Conservation (phyloP, 2,329 filamentous ascomycete species). For the Monosporascus sp. region DNA sequence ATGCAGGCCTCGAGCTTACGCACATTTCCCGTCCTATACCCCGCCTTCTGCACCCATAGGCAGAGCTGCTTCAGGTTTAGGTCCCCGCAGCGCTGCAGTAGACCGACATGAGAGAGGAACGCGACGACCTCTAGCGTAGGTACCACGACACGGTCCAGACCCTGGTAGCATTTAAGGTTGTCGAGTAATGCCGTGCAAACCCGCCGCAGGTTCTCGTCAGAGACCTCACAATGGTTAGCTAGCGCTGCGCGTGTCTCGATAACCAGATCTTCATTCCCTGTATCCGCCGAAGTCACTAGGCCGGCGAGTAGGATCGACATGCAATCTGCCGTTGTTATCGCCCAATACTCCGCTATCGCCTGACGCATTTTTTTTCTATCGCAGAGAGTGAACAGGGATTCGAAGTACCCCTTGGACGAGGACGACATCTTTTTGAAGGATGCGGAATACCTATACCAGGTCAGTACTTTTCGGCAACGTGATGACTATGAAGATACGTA, state of each 20-base stretch:
- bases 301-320: slow-evolving; percentile 57
- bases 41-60: slow-evolving; percentile 66
- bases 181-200: slow-evolving; percentile 47
- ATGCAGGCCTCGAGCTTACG: slow-evolving; percentile 76
- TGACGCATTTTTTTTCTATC: slow-evolving; percentile 30
- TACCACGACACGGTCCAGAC: slow-evolving; percentile 65
- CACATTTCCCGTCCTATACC: slow-evolving; percentile 78
- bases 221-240: slow-evolving; percentile 44
- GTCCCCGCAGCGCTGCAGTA: slow-evolving; percentile 36
- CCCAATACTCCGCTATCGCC: slow-evolving; percentile 31
- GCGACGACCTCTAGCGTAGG: slow-evolving; percentile 72
- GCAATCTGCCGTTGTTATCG: slow-evolving; percentile 32
- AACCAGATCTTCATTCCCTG: slow-evolving; percentile 71
- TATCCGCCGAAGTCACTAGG: slow-evolving; percentile 67
- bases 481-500: slow-evolving; percentile 27
- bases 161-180: slow-evolving; percentile 48
- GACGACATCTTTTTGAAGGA: slow-evolving; percentile 38
- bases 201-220: slow-evolving; percentile 33
- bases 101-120: slow-evolving; percentile 65
- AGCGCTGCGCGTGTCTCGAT: slow-evolving; percentile 64
- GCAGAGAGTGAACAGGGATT: slow-evolving; percentile 45
- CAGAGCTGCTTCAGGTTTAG: slow-evolving; percentile 56
- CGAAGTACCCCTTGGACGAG: slow-evolving; percentile 58
- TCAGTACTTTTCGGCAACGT: slow-evolving; percentile 12
- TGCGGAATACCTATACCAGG: slow-evolving; percentile 26